These are phyloP conservation scores for Cucumis cinereus DNA, from an alignment of 306 rosid genomes.

Conservation along the genomic window DNA sequence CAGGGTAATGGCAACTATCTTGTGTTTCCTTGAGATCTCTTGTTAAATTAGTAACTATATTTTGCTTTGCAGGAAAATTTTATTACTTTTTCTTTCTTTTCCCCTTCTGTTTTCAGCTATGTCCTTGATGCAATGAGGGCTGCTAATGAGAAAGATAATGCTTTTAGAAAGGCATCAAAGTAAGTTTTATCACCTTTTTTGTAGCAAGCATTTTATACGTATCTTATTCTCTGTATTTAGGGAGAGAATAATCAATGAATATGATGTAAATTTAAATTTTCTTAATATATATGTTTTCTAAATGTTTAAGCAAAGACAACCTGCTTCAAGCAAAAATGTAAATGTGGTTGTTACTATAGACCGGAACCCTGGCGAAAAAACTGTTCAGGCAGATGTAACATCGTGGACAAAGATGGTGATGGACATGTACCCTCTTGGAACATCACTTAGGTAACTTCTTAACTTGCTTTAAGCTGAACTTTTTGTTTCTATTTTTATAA, in stretches of 20 bases:
- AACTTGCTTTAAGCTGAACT: neutral
- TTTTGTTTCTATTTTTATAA: neutral
- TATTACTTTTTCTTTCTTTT: constrained; percentile 1
- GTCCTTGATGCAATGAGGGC: constrained; percentile 58
- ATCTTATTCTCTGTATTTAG: neutral
- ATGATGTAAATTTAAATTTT: constrained; percentile 13
- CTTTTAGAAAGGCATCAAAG: constrained; percentile 42
- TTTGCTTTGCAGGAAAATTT: constrained; percentile 8
- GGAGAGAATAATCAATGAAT: neutral
- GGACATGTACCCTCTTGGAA: constrained; percentile 54
- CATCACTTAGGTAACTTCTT: constrained; percentile 38
- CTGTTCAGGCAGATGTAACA: constrained; percentile 28
- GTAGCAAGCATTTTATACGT: neutral
- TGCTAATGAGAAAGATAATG: constrained; percentile 34
- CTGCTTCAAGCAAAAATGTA: constrained; percentile 71
- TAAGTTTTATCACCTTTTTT: constrained; percentile 23
- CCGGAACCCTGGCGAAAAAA: constrained; percentile 30
- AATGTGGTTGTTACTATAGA: constrained; percentile 36
- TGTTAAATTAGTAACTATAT: constrained; percentile 1
- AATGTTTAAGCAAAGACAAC: constrained; percentile 87
- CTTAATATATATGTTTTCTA: constrained; percentile 18
- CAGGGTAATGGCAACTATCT: constrained; percentile 54
- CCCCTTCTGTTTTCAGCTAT: constrained; percentile 28
- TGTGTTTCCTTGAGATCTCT: constrained; percentile 6
- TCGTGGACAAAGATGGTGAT: constrained; percentile 68